Percentiles rank a stretch among this genome's conserved stretches.
Evolutionary conservation across 2,329 filamentous ascomycete genomes (phyloP).

Genomic region (Fusarium goolgardi): DNA sequence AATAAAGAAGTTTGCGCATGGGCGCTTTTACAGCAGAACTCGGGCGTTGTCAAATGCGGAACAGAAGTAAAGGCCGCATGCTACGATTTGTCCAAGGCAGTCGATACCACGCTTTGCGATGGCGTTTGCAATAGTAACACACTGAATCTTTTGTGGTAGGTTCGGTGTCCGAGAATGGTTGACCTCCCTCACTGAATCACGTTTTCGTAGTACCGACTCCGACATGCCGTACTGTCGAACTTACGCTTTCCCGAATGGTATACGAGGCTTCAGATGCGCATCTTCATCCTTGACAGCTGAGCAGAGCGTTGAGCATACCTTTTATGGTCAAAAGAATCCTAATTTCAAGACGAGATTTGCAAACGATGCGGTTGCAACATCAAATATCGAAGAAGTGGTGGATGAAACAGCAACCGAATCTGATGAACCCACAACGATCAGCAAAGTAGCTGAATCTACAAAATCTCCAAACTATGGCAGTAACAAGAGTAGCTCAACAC

Average conservation of each 20-base stretch:
- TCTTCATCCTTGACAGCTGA: not conserved
- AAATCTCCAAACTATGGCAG: not conserved
- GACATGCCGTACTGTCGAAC: constrained; percentile 1
- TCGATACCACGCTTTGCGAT: not conserved
- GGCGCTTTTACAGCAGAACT: not conserved
- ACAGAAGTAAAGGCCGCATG: not conserved
- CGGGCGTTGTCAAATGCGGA: not conserved
- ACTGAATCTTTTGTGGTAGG: not conserved
- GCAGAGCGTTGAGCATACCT: not conserved
- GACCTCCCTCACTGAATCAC: not conserved
- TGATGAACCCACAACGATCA: not conserved
- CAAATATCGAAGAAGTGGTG: rapidly evolving
- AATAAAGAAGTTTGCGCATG: not conserved
- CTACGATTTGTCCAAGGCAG: not conserved
- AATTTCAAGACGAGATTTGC: not conserved
- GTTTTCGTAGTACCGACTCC: not conserved
- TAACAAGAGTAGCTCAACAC: rapidly evolving
- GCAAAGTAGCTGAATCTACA: not conserved
- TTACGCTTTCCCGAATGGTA: not conserved
- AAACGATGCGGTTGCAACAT: not conserved
- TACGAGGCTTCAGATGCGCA: not conserved
- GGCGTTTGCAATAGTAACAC: not conserved
- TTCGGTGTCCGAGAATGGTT: rapidly evolving
- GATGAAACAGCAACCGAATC: rapidly evolving
- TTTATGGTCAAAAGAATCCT: not conserved